Percentiles rank a stretch among this genome's conserved stretches.
Evolutionary conservation across 345 rosid genomes (phyloP).

Genomic region (Anacardium occidentale): DNA sequence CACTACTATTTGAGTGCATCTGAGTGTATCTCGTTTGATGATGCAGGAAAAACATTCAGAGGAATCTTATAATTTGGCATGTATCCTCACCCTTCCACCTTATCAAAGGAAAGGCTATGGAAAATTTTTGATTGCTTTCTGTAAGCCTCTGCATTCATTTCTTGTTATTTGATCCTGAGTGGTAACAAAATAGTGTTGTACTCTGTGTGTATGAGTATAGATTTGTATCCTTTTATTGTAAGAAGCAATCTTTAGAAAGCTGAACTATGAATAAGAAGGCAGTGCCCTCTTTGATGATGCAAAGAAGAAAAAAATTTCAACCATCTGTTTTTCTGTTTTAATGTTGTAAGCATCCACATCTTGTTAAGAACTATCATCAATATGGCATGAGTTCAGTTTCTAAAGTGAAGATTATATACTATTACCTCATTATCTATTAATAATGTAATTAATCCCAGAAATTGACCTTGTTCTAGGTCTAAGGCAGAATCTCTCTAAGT

Average conservation of each 20-base stretch:
- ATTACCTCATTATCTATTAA: neutral
- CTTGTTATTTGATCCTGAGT: neutral
- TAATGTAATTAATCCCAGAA: neutral
- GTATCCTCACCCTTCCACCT: conserved; percentile 95
- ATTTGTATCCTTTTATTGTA: neutral
- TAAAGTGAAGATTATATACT: neutral
- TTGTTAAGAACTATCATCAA: neutral
- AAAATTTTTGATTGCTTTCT: conserved; percentile 91
- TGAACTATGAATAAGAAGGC: neutral
- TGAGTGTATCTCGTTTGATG: conserved; percentile 16
- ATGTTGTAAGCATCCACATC: neutral
- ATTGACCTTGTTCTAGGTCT: neutral
- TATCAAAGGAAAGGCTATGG: conserved; percentile 99
- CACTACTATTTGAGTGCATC: neutral
- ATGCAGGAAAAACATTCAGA: conserved; percentile 96
- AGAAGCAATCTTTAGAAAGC: neutral
- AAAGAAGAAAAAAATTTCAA: neutral
- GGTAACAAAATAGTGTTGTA: neutral
- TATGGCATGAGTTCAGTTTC: neutral
- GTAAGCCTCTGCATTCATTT: conserved; percentile 44
- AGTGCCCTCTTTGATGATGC: neutral
- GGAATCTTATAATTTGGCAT: conserved; percentile 96
- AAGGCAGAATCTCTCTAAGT: neutral
- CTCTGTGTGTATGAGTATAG: neutral
- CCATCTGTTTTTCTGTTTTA: neutral